These are phyloP conservation scores for Phytopythium aichiense DNA, from an alignment of 352 stramenopile species.

Conservation along the genomic window DNA sequence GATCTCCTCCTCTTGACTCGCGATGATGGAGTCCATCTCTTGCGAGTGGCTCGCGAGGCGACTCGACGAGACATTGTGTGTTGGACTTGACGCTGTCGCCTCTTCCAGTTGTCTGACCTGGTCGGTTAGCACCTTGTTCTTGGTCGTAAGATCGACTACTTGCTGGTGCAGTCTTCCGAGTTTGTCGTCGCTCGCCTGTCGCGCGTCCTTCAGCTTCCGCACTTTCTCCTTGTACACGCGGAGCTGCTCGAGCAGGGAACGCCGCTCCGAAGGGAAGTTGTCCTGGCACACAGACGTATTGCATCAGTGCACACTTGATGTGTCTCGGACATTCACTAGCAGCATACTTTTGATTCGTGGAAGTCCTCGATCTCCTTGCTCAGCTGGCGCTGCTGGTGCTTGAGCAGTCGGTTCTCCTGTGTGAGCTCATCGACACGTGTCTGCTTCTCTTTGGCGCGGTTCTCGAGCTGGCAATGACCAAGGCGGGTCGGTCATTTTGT, in stretches of 20 bases:
- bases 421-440: constrained; percentile 49
- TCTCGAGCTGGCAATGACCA: constrained; percentile 38
- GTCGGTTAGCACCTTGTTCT: constrained; percentile 57
- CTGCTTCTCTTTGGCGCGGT: constrained; percentile 61
- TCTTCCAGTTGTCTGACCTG: constrained; percentile 40
- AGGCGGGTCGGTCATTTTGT: constrained; percentile 2
- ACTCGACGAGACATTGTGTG: constrained; percentile 5
- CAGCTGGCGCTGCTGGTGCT: constrained; percentile 48
- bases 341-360: constrained; percentile 41
- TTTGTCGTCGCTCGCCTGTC: constrained; percentile 45
- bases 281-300: constrained; percentile 18
- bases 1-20: constrained; percentile 63
- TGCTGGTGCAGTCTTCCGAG: constrained; percentile 45
- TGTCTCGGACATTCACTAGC: not conserved
- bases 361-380: constrained; percentile 61
- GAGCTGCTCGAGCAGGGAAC: constrained; percentile 52
- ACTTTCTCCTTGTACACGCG: constrained; percentile 60
- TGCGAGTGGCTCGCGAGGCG: constrained; percentile 9
- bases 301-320: no score
- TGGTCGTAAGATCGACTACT: constrained; percentile 38
- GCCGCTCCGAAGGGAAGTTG: constrained; percentile 43
- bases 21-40: constrained; percentile 41
- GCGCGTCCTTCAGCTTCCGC: constrained; percentile 50
- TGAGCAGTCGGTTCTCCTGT: constrained; percentile 54
- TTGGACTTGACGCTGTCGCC: constrained; percentile 7